Conservation (phyloP, 192 early-diverging fungal genomes). For the Coemansia sp. region DNA sequence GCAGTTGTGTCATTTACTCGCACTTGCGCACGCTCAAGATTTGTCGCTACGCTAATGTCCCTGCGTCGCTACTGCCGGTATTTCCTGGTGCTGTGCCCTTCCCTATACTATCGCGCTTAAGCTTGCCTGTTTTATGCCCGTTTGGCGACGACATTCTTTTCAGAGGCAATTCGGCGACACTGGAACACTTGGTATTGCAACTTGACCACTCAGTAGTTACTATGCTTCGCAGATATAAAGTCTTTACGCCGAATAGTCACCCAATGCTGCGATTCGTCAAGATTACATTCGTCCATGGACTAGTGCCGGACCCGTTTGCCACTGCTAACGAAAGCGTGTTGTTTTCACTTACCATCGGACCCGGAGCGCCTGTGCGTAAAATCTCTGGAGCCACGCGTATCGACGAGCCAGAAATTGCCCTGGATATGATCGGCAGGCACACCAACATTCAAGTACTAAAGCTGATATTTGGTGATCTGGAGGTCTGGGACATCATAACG, state of each 20-base stretch:
- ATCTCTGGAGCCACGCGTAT: background rate
- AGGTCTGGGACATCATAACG: background rate
- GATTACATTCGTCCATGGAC: background rate
- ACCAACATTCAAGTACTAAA: background rate
- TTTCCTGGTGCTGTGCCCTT: conserved; percentile 2
- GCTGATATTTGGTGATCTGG: background rate
- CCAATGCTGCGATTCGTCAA: background rate
- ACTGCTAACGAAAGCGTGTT: background rate
- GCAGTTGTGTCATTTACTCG: conserved; percentile 5
- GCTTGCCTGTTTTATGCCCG: background rate
- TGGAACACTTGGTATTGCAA: conserved; percentile 1
- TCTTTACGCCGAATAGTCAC: background rate
- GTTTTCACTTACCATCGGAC: background rate
- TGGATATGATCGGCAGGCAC: background rate
- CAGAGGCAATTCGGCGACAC: conserved; percentile 2
- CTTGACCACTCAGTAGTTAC: background rate
- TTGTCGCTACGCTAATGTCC: background rate
- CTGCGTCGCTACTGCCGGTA: background rate
- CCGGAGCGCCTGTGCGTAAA: background rate
- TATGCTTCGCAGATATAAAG: background rate
- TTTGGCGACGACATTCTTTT: conserved; percentile 19
- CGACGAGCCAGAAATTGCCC: background rate
- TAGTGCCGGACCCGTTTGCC: background rate
- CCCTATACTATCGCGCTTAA: background rate
- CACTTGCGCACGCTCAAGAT: conserved; percentile 2